Conservation (phyloP, 1,139 yeast species). For the Protomyces gravidus region DNA sequence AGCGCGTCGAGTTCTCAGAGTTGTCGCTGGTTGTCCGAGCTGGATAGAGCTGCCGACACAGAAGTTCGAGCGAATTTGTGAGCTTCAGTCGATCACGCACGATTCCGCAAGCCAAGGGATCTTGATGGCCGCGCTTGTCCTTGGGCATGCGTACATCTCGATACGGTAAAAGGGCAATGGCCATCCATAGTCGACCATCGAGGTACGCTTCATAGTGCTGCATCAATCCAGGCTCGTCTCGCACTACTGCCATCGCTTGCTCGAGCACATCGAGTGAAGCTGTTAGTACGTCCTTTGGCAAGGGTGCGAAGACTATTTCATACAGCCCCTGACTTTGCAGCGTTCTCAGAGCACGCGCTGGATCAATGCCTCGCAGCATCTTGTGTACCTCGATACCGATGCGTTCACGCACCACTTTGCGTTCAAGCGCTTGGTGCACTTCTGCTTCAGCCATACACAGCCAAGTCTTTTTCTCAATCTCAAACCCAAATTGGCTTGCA, state of each 20-base stretch:
- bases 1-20: neutral
- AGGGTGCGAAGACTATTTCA: conserved; percentile 29
- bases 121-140: conserved; percentile 10
- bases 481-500: conserved; percentile 72
- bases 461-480: conserved; percentile 56
- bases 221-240: neutral
- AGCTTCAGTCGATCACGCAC: conserved; percentile 18
- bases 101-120: conserved; percentile 14
- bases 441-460: conserved; percentile 61
- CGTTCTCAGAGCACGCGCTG: conserved; percentile 29
- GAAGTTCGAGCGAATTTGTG: conserved; percentile 11
- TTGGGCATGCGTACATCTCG: neutral
- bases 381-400: conserved; percentile 83
- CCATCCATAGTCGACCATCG: conserved; percentile 17
- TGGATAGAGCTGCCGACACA: conserved; percentile 6
- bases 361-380: conserved; percentile 52
- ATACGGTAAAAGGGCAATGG: conserved; percentile 15
- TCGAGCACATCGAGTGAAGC: conserved; percentile 4
- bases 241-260: neutral
- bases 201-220: conserved; percentile 2
- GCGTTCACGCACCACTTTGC: conserved; percentile 83
- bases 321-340: conserved; percentile 37
- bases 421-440: conserved; percentile 56
- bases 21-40: neutral
- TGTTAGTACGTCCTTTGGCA: neutral